These are phyloP conservation scores for Ehretia macrophylla DNA, from an alignment of 257 asterid species.

Conservation along the genomic window DNA sequence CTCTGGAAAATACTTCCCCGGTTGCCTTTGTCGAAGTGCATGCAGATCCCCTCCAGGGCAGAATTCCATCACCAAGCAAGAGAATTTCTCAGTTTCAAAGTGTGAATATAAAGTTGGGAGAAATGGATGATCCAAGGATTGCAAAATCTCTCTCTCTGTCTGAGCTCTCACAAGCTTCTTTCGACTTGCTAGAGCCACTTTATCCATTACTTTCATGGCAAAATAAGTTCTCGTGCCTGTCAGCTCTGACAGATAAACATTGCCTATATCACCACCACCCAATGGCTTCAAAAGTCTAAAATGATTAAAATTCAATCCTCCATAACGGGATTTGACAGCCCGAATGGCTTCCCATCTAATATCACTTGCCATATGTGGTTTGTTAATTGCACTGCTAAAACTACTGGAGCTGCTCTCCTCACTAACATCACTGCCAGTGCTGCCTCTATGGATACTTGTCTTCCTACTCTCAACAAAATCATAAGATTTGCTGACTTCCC, in stretches of 20 bases:
- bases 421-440: constrained; percentile 53
- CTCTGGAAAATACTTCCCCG: constrained; percentile 53
- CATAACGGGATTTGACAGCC: constrained; percentile 43
- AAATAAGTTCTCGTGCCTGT: constrained; percentile 52
- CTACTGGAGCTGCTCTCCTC: constrained; percentile 66
- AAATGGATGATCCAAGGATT: constrained; percentile 60
- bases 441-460: constrained; percentile 40
- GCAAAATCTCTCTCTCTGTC: constrained; percentile 61
- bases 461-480: constrained; percentile 49
- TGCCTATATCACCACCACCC: constrained; percentile 66
- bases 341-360: constrained; percentile 64
- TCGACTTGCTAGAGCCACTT: constrained; percentile 47
- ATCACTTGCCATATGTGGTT: constrained; percentile 62
- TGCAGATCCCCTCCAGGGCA: constrained; percentile 72
- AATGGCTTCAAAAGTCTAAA: constrained; percentile 47
- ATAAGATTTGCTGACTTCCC: constrained; percentile 39
- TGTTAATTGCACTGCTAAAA: constrained; percentile 37
- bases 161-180: constrained; percentile 61
- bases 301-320: constrained; percentile 43
- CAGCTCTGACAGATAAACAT: constrained; percentile 52
- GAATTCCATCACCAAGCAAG: constrained; percentile 64
- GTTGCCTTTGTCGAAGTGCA: constrained; percentile 55
- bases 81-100: constrained; percentile 54
- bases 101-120: constrained; percentile 60
- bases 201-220: constrained; percentile 74